Base-by-base conservation (phyloP, 345 rosid species). In the Psidium guajava region DNA sequence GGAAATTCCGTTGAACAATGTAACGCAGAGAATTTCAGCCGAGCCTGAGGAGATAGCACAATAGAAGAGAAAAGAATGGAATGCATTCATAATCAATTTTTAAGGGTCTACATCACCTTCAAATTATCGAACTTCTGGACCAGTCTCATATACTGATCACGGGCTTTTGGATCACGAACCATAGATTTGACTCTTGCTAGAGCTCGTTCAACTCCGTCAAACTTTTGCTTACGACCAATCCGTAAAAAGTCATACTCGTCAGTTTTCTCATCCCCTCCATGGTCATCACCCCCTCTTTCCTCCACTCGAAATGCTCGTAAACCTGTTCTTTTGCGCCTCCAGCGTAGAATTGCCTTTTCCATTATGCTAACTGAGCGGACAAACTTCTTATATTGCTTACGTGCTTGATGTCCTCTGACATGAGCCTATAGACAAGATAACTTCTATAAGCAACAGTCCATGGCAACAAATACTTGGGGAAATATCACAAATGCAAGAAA, bases 121-220 rank as follows among this genome's bases (percentile, higher is more conserved):
- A 83, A 83, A 83, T 85, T 88, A 57, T 87, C 88, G 40, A 85
- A 87, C 85, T 85, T 91, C 22, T 90, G 58, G 69, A 90, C 85
- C 73, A 94, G 88, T 86, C 96, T 93, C 93, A 91, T 90, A 87
- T 94, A 94, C 87, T 94, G 96, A 7, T 91, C 91, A 2, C 96
- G 92, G 32, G 93, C 95, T 87, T 89, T 92, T 42, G 91, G 91
- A 86, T 93, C 81, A 6, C 90, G 91, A 74, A 90, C 91, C 96
- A 94, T 91, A 55, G 96, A 91, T 54, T 89, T 90, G 22, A 94
- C 96, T 87, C 94, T 90, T 83, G 91, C 89, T 16, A 94, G 90
- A 77, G 95, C 95, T n/a, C 91, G 91, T 74, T 91, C 92, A 82
- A 93, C 91, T 64, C 94, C 93, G 14, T 86, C 91, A 81, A 83